Evolutionary conservation across 2,329 filamentous ascomycete genomes (phyloP), one percentile per base, ranked within the genome.

Genomic region (Septoria petroselini): DNA sequence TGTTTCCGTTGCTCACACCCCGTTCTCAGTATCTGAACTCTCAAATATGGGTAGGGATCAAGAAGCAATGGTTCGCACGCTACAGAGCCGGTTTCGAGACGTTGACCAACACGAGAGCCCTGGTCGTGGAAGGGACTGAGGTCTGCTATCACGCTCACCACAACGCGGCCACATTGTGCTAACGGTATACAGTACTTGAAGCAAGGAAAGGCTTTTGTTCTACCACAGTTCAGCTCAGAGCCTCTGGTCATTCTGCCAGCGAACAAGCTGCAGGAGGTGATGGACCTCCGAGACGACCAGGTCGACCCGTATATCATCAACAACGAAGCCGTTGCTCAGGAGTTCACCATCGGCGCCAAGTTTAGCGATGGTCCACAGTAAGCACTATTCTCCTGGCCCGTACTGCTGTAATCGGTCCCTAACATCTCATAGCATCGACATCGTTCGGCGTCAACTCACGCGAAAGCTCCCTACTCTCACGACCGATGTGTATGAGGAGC

Each of bases 391-490:
- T n/a, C n/a, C n/a, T n/a, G n/a, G n/a, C n/a, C n/a, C n/a, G n/a
- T n/a, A n/a, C n/a, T n/a, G n/a, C n/a, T n/a, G n/a, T n/a, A n/a
- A n/a, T n/a, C n/a, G n/a, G n/a, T n/a, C n/a, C 9, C 23, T 27
- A 9, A 27, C 23, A 27, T 9, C 23, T 27, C 23, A 9, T 27
- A 27, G 23, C 23, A 44, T 60, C n/a, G 50, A 53, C 11, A 46
- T 58, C 4, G 52, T 61, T 6, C 50, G 52, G 9, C 49, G 54
- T 3, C 57, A 61, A 33, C 42, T 59, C 4, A 61, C 57, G 1
- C 48, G 58, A n/a, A 58, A 56, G 29, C 42, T 61, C n/a, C 58
- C 55, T 1, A 52, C 50, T 0, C 37, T 61, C 17, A 59, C 54
- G 15, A 55, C 40, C 17, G 58, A 58, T 39, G 52, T 61, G 18